These are phyloP conservation scores for Phytophthora multivora DNA, from an alignment of 352 stramenopile genomes.

Conservation along the genomic window DNA sequence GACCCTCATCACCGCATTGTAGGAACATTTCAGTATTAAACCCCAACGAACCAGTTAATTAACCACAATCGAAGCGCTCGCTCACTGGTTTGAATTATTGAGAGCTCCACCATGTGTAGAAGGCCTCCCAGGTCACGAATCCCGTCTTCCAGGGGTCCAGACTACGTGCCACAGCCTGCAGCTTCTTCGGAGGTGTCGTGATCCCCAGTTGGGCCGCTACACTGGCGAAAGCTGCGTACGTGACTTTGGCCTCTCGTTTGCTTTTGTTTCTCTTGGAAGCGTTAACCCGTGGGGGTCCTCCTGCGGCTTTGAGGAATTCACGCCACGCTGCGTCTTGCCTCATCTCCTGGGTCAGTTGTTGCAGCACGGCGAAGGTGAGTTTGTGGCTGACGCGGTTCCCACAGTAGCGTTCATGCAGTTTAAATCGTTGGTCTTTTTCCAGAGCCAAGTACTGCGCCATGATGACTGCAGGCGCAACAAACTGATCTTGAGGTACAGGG, in stretches of 20 bases:
- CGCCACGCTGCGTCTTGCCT: constrained; percentile 62
- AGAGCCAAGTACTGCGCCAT: constrained; percentile 65
- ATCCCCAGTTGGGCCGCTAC: constrained; percentile 50
- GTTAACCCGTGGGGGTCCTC: not conserved
- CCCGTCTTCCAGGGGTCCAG: constrained; percentile 61
- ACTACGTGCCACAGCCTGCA: constrained; percentile 46
- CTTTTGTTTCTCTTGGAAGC: constrained; percentile 26
- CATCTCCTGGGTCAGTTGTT: constrained; percentile 70
- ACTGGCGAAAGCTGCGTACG: constrained; percentile 53
- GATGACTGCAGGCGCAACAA: constrained; percentile 56
- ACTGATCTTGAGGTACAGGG: constrained; percentile 37
- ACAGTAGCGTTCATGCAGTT: constrained; percentile 65
- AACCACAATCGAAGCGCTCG: no score
- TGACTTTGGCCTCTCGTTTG: constrained; percentile 37
- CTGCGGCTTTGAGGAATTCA: constrained; percentile 45
- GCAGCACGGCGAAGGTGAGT: constrained; percentile 62
- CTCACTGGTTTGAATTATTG: constrained; percentile 20
- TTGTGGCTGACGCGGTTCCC: constrained; percentile 64
- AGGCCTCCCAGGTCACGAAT: constrained; percentile 60
- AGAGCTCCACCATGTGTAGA: constrained; percentile 69
- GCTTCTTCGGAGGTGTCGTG: constrained; percentile 43
- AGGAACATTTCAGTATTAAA: no score
- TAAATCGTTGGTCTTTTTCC: constrained; percentile 45
- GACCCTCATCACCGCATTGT: no score
- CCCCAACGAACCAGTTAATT: no score